These are phyloP conservation scores for Noccaea caerulescens DNA, from an alignment of 345 rosid species.

Conservation along the genomic window DNA sequence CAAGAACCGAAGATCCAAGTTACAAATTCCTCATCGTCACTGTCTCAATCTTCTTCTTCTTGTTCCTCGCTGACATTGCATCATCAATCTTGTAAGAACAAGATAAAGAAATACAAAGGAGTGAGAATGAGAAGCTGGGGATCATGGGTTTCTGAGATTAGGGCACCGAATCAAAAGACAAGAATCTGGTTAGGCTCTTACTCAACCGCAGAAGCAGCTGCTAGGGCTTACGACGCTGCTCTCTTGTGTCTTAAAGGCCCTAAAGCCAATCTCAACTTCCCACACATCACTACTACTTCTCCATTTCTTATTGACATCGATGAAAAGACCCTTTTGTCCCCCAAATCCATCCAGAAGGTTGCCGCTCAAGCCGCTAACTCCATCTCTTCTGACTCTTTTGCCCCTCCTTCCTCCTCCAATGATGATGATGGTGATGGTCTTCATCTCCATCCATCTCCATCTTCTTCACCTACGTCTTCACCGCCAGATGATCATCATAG, in stretches of 20 bases:
- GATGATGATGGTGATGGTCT: slow-evolving; percentile 3
- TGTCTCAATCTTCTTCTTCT: slow-evolving; percentile 32
- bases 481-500: slow-evolving; percentile 28
- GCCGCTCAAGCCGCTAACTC: slow-evolving; percentile 84
- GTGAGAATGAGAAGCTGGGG: slow-evolving; percentile 99
- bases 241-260: slow-evolving; percentile 90
- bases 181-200: slow-evolving; percentile 98
- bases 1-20: slow-evolving; percentile 53
- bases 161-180: slow-evolving; percentile 95
- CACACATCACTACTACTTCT: slow-evolving; percentile 49
- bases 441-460: slow-evolving; percentile 31
- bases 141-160: slow-evolving; percentile 95
- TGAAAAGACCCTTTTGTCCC: slow-evolving; percentile 63
- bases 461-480: slow-evolving; percentile 32
- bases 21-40: slow-evolving; percentile 41
- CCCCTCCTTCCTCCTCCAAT: slow-evolving; percentile 32
- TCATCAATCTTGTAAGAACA: slow-evolving; percentile 42
- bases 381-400: slow-evolving; percentile 31
- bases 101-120: slow-evolving; percentile 78
- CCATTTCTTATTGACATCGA: slow-evolving; percentile 42
- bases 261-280: slow-evolving; percentile 84
- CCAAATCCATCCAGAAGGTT: slow-evolving; percentile 81
- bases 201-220: slow-evolving; percentile 94
- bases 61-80: slow-evolving; percentile 26
- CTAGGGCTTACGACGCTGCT: slow-evolving; percentile 97